Evolutionary conservation across 2,329 filamentous ascomycete genomes (phyloP).

Genomic region (Aspergillus pseudoterreus): DNA sequence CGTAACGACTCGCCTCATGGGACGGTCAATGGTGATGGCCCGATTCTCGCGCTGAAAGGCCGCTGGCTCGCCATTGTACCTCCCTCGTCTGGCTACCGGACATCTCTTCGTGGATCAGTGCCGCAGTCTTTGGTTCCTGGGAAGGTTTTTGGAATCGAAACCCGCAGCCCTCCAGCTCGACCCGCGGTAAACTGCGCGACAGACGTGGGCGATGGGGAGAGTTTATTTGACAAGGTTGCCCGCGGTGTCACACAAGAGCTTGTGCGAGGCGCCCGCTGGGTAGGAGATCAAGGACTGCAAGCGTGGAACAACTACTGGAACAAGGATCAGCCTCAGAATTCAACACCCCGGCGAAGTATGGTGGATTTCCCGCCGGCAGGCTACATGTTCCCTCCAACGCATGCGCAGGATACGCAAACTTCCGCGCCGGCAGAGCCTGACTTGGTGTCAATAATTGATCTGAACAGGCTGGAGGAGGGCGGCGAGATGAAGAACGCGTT

Average conservation of each 20-base stretch:
- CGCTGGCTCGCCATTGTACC: conserved; percentile 47
- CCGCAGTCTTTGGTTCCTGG: conserved; percentile 30
- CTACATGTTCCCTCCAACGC: conserved; percentile 45
- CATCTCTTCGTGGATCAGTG: conserved; percentile 41
- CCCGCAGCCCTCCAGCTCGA: conserved; percentile 39
- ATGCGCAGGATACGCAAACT: conserved; percentile 39
- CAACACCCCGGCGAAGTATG: conserved; percentile 27
- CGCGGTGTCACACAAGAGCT: conserved; percentile 49
- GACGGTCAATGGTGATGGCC: conserved; percentile 26
- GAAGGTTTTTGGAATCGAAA: conserved; percentile 40
- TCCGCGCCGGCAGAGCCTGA: conserved; percentile 38
- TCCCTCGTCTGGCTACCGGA: conserved; percentile 36
- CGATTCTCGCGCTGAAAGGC: conserved; percentile 42
- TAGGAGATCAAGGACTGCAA: conserved; percentile 48
- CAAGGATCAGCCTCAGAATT: conserved; percentile 34
- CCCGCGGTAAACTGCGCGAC: conserved; percentile 43
- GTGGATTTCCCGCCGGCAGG: conserved; percentile 28
- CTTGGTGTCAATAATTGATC: conserved; percentile 44
- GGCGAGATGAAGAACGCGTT: conserved; percentile 31
- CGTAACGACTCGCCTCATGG: conserved; percentile 36
- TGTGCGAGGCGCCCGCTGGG: conserved; percentile 47
- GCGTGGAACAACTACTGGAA: conserved; percentile 52
- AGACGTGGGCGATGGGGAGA: conserved; percentile 46
- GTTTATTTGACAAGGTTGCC: conserved; percentile 46
- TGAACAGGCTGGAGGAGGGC: conserved; percentile 41